A percentile compares a stretch with the other conserved stretches of the same genome.
Evolutionary conservation across 2,329 filamentous ascomycete species (phyloP).

Genomic region (Dactylella cylindrospora): DNA sequence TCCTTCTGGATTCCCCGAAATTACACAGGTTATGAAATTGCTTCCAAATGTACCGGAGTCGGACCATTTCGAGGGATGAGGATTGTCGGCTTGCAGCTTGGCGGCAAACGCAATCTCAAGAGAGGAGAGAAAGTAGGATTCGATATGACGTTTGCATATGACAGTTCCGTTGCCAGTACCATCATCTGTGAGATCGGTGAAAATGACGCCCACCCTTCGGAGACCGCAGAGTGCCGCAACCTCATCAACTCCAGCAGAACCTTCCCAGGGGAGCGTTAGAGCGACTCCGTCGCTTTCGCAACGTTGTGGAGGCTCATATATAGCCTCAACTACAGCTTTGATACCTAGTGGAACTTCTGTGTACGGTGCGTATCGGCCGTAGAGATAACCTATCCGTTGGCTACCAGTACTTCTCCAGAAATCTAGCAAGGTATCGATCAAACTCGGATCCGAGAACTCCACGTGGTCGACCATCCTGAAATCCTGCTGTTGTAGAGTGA

Average conservation of each 20-base stretch:
- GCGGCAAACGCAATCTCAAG: constrained; percentile 88
- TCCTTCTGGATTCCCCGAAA: constrained; percentile 87
- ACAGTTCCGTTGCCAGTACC: constrained; percentile 81
- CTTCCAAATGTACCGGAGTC: constrained; percentile 92
- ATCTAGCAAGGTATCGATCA: constrained; percentile 87
- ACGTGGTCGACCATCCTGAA: constrained; percentile 99
- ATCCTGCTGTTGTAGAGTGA: constrained; percentile 87
- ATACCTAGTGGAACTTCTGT: constrained; percentile 87
- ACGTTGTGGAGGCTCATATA: constrained; percentile 92
- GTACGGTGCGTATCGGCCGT: constrained; percentile 88
- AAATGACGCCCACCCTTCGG: constrained; percentile 87
- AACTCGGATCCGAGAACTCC: constrained; percentile 80
- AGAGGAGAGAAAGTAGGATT: constrained; percentile 92
- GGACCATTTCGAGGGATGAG: constrained; percentile 93
- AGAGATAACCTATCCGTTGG: constrained; percentile 86
- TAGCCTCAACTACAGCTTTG: constrained; percentile 93
- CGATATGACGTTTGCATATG: constrained; percentile 90
- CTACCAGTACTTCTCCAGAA: constrained; percentile 84
- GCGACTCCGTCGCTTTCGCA: constrained; percentile 87
- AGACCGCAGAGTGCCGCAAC: constrained; percentile 81
- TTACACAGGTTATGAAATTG: constrained; percentile 93
- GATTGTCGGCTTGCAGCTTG: constrained; percentile 81
- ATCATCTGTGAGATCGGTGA: constrained; percentile 84
- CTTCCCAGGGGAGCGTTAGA: constrained; percentile 74
- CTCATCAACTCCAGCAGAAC: constrained; percentile 77